These are phyloP conservation scores for Rugonectria rugulosa DNA, from an alignment of 2,329 filamentous ascomycete species.

Conservation along the genomic window DNA sequence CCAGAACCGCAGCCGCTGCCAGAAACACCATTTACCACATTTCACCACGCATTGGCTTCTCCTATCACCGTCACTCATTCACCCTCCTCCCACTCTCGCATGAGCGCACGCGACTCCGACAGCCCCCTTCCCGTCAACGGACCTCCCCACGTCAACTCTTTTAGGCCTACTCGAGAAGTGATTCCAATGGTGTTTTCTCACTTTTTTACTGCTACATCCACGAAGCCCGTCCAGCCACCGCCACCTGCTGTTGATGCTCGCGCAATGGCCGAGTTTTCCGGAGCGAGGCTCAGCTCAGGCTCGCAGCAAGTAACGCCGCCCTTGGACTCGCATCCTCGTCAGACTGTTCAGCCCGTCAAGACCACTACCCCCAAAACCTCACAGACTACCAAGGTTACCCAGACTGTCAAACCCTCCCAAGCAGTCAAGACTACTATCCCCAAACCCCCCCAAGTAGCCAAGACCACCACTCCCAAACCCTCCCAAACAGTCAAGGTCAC, in stretches of 20 bases:
- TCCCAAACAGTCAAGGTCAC: too few species aligned
- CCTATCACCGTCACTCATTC: conserved; percentile 9
- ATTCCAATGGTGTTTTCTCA: not conserved
- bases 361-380: conserved; percentile 23
- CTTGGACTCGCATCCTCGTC: conserved; percentile 22
- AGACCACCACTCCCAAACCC: too few species aligned
- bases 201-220: not conserved
- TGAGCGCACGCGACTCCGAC: conserved; percentile 28
- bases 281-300: conserved; percentile 26
- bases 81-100: conserved; percentile 9
- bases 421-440: conserved; percentile 24
- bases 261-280: conserved; percentile 35
- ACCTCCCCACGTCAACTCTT: conserved; percentile 14
- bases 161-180: not conserved
- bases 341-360: conserved; percentile 18
- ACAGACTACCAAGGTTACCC: conserved; percentile 17
- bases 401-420: conserved; percentile 19
- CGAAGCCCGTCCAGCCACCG: conserved; percentile 6
- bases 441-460: conserved; percentile 19
- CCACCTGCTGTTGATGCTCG: conserved; percentile 26
- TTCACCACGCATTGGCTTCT: not conserved
- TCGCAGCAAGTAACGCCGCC: conserved; percentile 37
- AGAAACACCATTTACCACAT: conserved; percentile 4
- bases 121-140: conserved; percentile 42
- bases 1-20: not conserved